Percentiles rank a stretch among this genome's conserved stretches.
Evolutionary conservation across 495 filamentous ascomycete genomes (phyloP).

Genomic region (Neurospora africana): DNA sequence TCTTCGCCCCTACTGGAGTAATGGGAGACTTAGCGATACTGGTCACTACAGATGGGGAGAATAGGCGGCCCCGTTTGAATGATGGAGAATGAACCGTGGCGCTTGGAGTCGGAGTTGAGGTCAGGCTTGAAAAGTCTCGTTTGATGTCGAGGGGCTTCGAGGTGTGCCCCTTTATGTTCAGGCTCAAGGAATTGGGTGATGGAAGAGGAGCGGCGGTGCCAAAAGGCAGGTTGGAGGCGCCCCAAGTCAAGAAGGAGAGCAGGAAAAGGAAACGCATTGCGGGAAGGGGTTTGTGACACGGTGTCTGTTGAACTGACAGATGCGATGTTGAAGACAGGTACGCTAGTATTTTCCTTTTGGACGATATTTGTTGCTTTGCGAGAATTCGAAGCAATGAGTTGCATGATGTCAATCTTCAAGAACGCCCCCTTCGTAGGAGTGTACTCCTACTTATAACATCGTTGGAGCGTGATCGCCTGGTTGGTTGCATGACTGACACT

Average conservation of each 20-base stretch:
- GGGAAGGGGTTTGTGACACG: not conserved
- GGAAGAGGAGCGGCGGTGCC: not conserved
- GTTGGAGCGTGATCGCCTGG: not conserved
- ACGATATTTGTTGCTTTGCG: not conserved
- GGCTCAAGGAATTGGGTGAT: not conserved
- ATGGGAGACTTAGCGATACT: not conserved
- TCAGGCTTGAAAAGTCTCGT: not conserved
- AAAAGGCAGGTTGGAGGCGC: not conserved
- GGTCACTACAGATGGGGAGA: not conserved
- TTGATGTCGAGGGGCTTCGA: not conserved
- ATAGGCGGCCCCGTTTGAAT: not conserved
- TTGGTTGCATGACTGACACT: no score
- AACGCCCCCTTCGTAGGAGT: not conserved
- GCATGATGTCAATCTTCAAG: not conserved
- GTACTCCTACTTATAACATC: not conserved
- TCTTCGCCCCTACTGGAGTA: not conserved
- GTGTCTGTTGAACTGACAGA: not conserved
- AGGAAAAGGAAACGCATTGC: not conserved
- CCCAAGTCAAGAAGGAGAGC: not conserved
- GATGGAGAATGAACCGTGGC: not conserved
- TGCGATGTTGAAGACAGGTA: not conserved
- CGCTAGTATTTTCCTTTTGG: not conserved
- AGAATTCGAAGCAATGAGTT: not conserved
- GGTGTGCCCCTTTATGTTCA: not conserved
- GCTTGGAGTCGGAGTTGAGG: not conserved